Base-by-base conservation (phyloP, 345 rosid genomes). In the Populus alba region DNA sequence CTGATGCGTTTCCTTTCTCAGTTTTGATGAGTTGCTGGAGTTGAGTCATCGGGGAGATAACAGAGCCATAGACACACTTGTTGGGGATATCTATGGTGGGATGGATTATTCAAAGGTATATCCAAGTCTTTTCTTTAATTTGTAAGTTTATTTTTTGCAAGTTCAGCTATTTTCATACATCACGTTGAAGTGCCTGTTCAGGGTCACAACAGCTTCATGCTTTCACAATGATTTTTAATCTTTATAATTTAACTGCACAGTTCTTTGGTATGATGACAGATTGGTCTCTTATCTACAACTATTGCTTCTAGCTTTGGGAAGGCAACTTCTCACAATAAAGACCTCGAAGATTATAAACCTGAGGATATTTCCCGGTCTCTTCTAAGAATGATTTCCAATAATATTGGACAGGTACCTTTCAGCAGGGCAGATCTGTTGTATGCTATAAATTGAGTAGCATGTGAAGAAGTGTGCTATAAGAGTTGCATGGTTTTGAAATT, bases 251-350 rank as follows among this genome's bases (percentile, higher is more conserved):
- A 78, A 47, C 61, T 69, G 63, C 41, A 27, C 35, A n/a, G 37
- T 35, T 20, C 9, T 70, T 53, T 76, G 43, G 51, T 23, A 16
- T 81, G 75, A 37, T 84, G 70, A 31, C 86, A 94, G 98, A 91
- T 92, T 83, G 98, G 94, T 79, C 97, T 97, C 68, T 94, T 98
- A 77, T 97, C 99, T 72, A 91, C 99, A 84, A 92, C 98, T 25
- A 97, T 94, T 78, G 98, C 99, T 71, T 97, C 99, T 73, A 97
- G 98, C 85, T 97, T 97, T 81, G 99, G 99, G 75, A 97, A 94
- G 89, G 85, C 97, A 22, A 94, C 92, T 59, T 91, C 99, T 78
- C 97, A 92, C 61, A 91, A 86, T 66, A 96, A 94, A 85, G 98
- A 96, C 83, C 94, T 96, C 67, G 89, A 90, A 65, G 99, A 96